These are phyloP conservation scores for Heliocybe sulcata DNA, from an alignment of 1,284 basidiomycete genomes.

Conservation along the genomic window DNA sequence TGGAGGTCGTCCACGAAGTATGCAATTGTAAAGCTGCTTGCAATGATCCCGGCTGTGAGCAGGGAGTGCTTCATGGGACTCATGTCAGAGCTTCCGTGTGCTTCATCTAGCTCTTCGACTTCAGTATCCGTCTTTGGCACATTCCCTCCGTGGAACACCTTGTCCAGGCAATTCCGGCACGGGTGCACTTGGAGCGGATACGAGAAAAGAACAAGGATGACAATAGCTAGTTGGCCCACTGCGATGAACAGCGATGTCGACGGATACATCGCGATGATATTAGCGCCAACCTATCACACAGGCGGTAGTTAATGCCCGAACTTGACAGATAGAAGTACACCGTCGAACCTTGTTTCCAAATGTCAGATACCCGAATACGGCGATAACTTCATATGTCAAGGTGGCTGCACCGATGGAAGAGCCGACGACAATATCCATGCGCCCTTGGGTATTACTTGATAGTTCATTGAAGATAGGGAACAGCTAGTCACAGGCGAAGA, in stretches of 20 bases:
- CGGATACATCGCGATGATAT: constrained; percentile 95
- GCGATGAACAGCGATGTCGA: constrained; percentile 91
- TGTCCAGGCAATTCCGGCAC: constrained; percentile 89
- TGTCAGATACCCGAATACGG: constrained; percentile 88
- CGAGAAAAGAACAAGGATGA: constrained; percentile 83
- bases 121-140: constrained; percentile 26
- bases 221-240: constrained; percentile 89
- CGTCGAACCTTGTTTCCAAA: constrained; percentile 74
- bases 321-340: not conserved
- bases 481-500: constrained; percentile 36
- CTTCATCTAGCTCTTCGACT: constrained; percentile 43
- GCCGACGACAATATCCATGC: constrained; percentile 86
- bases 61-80: constrained; percentile 63
- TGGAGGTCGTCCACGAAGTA: constrained; percentile 81
- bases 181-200: constrained; percentile 94
- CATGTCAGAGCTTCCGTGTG: constrained; percentile 60
- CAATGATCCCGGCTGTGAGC: constrained; percentile 70
- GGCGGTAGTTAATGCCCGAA: constrained; percentile 9
- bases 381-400: constrained; percentile 78
- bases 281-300: constrained; percentile 64
- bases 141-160: constrained; percentile 60
- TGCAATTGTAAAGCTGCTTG: constrained; percentile 69
- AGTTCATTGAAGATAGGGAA: constrained; percentile 96
- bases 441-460: constrained; percentile 67
- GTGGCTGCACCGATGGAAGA: constrained; percentile 80